A percentile compares a stretch with the other conserved stretches of the same genome.
Conservation (phyloP, 306 rosid genomes). For the Acacia crassicarpa region DNA sequence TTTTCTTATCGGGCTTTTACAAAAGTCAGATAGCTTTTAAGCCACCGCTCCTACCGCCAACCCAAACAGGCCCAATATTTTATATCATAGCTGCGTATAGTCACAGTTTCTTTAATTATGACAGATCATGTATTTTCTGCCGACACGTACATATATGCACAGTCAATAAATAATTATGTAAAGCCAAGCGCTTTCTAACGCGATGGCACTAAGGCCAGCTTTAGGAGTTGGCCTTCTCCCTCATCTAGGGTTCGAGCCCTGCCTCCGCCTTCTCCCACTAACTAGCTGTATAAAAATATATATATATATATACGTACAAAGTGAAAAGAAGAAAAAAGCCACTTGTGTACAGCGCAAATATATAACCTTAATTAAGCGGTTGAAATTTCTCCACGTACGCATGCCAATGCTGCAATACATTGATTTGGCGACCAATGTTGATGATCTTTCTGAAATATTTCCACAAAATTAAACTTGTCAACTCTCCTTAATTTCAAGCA, state of each 20-base stretch:
- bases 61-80: too few relatives aligned
- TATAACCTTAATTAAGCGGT: neutral
- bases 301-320: neutral
- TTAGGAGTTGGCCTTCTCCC: too few relatives aligned
- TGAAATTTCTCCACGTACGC: neutral
- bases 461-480: neutral
- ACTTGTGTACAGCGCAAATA: neutral
- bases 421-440: neutral
- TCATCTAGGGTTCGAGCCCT: too few relatives aligned
- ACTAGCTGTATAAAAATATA: too few relatives aligned
- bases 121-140: neutral
- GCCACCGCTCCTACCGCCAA: too few relatives aligned
- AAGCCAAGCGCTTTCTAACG: too few relatives aligned
- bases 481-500: neutral
- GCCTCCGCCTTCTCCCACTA: too few relatives aligned
- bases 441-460: neutral
- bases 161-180: too few relatives aligned
- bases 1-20: too few relatives aligned
- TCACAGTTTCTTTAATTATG: neutral
- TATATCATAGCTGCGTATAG: neutral
- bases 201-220: too few relatives aligned
- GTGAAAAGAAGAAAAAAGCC: neutral
- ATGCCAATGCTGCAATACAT: neutral
- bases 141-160: too few relatives aligned
- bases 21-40: too few relatives aligned